A percentile compares a stretch with the other conserved stretches of the same genome.
phyloP scores from a whole-genome alignment of 306 rosid genomes.

The Cicer chorassanicum region DNA sequence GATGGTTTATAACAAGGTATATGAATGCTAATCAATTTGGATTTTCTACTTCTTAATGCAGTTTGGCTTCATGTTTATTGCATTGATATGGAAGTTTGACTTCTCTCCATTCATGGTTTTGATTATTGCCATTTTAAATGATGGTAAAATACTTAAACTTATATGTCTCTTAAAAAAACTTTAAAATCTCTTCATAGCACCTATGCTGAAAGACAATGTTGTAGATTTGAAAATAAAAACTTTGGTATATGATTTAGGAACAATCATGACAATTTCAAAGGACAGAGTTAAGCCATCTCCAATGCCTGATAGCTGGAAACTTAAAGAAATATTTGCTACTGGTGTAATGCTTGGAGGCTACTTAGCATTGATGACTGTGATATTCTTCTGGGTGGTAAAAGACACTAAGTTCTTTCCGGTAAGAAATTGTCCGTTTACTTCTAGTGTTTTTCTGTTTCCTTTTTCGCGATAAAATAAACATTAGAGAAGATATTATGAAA shows the following conservation, averaged over 20 bases:
- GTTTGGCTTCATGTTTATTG: slow-evolving; percentile 97
- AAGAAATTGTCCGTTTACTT: slow-evolving; percentile 30
- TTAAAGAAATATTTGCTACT: slow-evolving; percentile 89
- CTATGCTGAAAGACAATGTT: slow-evolving; percentile 10
- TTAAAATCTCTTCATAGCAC: slow-evolving; percentile 18
- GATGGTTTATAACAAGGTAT: neutral
- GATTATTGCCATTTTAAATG: slow-evolving; percentile 96
- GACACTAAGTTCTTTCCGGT: slow-evolving; percentile 79
- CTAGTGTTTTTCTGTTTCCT: too few relatives aligned
- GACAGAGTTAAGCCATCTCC: slow-evolving; percentile 98
- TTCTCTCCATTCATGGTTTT: slow-evolving; percentile 99
- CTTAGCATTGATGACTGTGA: slow-evolving; percentile 91
- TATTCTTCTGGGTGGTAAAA: slow-evolving; percentile 87
- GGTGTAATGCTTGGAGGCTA: slow-evolving; percentile 92
- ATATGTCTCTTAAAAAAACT: neutral
- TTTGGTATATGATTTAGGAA: slow-evolving; percentile 55
- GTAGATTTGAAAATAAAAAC: slow-evolving; percentile 34
- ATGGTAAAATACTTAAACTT: slow-evolving; percentile 59
- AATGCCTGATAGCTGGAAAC: slow-evolving; percentile 97
- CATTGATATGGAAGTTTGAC: slow-evolving; percentile 93
- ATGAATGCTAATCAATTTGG: slow-evolving; percentile 4
- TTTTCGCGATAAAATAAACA: too few relatives aligned
- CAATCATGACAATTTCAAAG: slow-evolving; percentile 99
- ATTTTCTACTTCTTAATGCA: slow-evolving; percentile 52
- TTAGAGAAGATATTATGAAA: too few relatives aligned